These are phyloP conservation scores for Penicillium antarcticum DNA, from an alignment of 495 filamentous ascomycete genomes.

Conservation along the genomic window DNA sequence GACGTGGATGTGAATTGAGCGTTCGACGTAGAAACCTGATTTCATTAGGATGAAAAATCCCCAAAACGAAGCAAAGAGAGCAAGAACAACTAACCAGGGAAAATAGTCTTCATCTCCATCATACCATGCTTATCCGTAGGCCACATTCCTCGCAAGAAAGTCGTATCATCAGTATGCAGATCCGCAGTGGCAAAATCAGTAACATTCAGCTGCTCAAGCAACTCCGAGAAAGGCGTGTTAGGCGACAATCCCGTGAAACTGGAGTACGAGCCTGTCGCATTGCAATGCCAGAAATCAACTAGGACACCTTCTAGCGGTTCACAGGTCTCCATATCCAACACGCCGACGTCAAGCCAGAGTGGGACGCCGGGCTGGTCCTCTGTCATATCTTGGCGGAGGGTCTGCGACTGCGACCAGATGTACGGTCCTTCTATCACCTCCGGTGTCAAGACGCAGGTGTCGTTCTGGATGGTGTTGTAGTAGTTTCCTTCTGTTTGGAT, in stretches of 20 bases:
- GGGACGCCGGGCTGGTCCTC: conserved; percentile 50
- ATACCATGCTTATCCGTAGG: conserved; percentile 46
- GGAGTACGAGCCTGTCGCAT: conserved; percentile 20
- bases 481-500: conserved; percentile 11
- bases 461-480: conserved; percentile 26
- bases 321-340: conserved; percentile 54
- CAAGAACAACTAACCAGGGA: conserved; percentile 34
- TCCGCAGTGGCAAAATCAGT: conserved; percentile 6
- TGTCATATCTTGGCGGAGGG: conserved; percentile 43
- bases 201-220: conserved; percentile 3
- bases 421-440: conserved; percentile 49
- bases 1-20: conserved; percentile 29
- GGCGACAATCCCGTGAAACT: conserved; percentile 40
- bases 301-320: conserved; percentile 44
- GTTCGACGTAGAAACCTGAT: conserved; percentile 29
- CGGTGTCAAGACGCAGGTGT: conserved; percentile 48
- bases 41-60: too few species aligned
- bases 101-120: conserved; percentile 46
- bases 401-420: conserved; percentile 30
- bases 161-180: conserved; percentile 29
- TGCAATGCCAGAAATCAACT: conserved; percentile 49
- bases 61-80: too few species aligned
- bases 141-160: conserved; percentile 48
- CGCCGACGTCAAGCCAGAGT: conserved; percentile 52
- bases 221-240: conserved; percentile 18